Percentiles rank a stretch among this genome's conserved stretches.
Evolutionary conservation across 305 asterid genomes (phyloP).

Genomic region (Fraxinus paxiana): DNA sequence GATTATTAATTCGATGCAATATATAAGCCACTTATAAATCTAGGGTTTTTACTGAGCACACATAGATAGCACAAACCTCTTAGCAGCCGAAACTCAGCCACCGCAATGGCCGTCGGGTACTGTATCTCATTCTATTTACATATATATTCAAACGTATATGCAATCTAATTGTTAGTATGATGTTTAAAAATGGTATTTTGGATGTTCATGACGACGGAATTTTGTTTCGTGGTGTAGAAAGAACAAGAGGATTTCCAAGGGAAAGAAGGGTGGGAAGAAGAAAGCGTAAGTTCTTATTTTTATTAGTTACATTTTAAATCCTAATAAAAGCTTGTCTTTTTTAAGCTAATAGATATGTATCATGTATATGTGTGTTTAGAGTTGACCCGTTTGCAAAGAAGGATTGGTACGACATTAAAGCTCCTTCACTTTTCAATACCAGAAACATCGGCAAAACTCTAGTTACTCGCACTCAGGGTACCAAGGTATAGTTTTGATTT

Average conservation of each 20-base stretch:
- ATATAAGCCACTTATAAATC: background rate
- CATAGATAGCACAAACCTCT: background rate
- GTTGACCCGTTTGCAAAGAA: conserved; percentile 56
- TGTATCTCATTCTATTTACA: background rate
- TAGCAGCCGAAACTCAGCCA: conserved; percentile 7
- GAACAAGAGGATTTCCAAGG: conserved; percentile 85
- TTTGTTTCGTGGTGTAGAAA: conserved; percentile 33
- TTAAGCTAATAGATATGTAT: background rate
- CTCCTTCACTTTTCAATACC: conserved; percentile 48
- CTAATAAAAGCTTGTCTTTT: background rate
- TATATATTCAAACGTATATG: background rate
- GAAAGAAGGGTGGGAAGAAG: conserved; percentile 89
- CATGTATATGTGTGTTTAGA: conserved; percentile 8
- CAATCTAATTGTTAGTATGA: background rate
- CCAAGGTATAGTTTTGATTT: conserved; percentile 38
- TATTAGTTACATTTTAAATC: background rate
- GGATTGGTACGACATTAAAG: conserved; percentile 78
- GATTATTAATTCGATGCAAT: background rate
- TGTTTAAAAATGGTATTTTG: background rate
- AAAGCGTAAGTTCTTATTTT: conserved; percentile 45
- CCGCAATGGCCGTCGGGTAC: conserved; percentile 55
- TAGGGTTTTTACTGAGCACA: conserved; percentile 33
- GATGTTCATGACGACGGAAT: background rate
- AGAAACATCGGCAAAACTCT: conserved; percentile 49
- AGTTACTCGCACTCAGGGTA: conserved; percentile 92